A percentile compares a stretch with the other conserved stretches of the same genome.
Conservation (phyloP, 164 flowering plant species). For the Liriodendron chinense region DNA sequence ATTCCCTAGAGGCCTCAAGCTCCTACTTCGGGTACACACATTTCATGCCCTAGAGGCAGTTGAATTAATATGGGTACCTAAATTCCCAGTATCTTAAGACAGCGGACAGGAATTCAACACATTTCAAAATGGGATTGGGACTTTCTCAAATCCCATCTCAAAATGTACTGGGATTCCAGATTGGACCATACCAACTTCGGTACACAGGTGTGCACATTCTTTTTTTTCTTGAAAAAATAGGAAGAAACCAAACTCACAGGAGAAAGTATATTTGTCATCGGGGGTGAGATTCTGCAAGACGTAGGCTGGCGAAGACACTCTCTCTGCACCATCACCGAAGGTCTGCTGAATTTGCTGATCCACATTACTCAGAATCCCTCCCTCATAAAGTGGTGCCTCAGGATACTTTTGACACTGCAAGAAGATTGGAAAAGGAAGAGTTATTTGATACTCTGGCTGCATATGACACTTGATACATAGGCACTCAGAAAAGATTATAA, state of each 20-base stretch:
- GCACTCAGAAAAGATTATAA: background rate
- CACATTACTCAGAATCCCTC: slow-evolving; percentile 56
- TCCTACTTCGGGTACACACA: no score
- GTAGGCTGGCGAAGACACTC: slow-evolving; percentile 37
- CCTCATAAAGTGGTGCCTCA: slow-evolving; percentile 68
- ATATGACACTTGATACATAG: background rate
- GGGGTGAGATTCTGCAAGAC: slow-evolving; percentile 52
- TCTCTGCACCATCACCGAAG: slow-evolving; percentile 6
- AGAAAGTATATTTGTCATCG: slow-evolving; percentile 62
- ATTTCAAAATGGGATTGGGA: background rate
- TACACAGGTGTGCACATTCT: no score
- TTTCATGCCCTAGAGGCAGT: no score
- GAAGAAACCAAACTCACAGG: slow-evolving; percentile 40
- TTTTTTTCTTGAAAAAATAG: background rate
- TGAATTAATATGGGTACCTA: no score
- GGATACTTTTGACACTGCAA: slow-evolving; percentile 65
- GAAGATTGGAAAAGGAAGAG: background rate
- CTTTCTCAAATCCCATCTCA: background rate
- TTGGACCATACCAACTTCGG: no score
- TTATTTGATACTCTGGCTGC: background rate
- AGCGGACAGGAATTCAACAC: background rate
- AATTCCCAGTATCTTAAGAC: background rate
- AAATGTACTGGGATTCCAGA: background rate
- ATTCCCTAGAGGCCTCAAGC: no score
- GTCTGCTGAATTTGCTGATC: background rate